Conservation (phyloP, 352 stramenopile species). For the Globisporangium nagaii region DNA sequence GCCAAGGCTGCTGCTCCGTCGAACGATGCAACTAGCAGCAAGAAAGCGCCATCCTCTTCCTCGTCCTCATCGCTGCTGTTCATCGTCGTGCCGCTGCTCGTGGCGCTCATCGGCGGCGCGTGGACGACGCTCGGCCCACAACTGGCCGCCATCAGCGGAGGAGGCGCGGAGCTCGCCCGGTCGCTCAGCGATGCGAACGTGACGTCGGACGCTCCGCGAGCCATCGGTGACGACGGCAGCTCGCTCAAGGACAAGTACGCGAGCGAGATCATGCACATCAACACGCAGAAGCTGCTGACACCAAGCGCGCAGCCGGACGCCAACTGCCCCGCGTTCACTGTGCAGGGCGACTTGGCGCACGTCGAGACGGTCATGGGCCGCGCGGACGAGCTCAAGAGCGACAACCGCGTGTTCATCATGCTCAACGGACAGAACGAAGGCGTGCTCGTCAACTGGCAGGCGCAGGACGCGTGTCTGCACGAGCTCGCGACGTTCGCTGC, state of each 20-base stretch:
- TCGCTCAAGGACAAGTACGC: slow-evolving; percentile 45
- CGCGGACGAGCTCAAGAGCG: slow-evolving; percentile 21
- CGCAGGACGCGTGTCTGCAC: slow-evolving; percentile 29
- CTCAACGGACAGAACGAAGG: slow-evolving; percentile 65
- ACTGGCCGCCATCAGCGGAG: not conserved
- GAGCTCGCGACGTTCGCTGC: slow-evolving; percentile 36
- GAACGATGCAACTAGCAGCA: too few species aligned
- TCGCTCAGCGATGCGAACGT: slow-evolving; percentile 5
- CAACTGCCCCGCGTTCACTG: slow-evolving; percentile 23
- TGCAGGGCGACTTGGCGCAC: slow-evolving; percentile 21
- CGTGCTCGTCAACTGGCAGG: slow-evolving; percentile 33
- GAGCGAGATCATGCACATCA: slow-evolving; percentile 47
- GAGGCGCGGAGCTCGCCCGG: not conserved
- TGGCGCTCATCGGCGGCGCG: slow-evolving; percentile 29
- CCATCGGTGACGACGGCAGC: too few species aligned
- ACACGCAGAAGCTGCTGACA: slow-evolving; percentile 32
- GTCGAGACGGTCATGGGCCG: slow-evolving; percentile 30
- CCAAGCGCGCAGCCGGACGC: not conserved
- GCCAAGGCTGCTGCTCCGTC: too few species aligned
- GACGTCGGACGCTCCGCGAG: slow-evolving; percentile 4
- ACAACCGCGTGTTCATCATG: slow-evolving; percentile 53
- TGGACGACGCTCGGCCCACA: slow-evolving; percentile 12
- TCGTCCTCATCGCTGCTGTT: slow-evolving; percentile 24
- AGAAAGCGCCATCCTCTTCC: not conserved
- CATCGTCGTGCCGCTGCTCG: slow-evolving; percentile 22